Percentiles rank a stretch among this genome's conserved stretches.
These are phyloP conservation scores for Plasmodium yoelii DNA, from an alignment of 169 alveolate species.

Conservation along the genomic window DNA sequence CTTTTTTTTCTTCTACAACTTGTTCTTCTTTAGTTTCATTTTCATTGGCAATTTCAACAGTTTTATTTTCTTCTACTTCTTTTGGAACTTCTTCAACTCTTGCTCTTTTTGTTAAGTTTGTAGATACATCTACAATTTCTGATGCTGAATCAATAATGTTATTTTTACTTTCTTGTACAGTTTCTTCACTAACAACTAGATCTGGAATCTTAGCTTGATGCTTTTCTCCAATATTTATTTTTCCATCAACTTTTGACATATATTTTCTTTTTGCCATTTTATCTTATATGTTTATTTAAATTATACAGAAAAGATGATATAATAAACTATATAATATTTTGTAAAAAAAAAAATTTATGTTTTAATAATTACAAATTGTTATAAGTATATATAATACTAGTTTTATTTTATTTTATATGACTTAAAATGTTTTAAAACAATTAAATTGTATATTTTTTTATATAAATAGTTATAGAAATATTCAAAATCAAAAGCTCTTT, in stretches of 20 bases:
- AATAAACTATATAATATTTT: too few relatives aligned
- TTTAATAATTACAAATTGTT: too few relatives aligned
- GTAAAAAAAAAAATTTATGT: too few relatives aligned
- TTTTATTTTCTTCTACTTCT: not conserved
- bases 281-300: not conserved
- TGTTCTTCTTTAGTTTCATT: not conserved
- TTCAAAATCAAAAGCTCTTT: too few relatives aligned
- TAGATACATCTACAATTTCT: not conserved
- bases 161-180: constrained; percentile 2
- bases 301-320: too few relatives aligned
- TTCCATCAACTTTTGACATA: constrained; percentile 72
- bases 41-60: not conserved
- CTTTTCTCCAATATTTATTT: constrained; percentile 65
- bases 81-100: constrained; percentile 4
- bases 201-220: constrained; percentile 68
- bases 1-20: not conserved
- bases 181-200: constrained; percentile 27
- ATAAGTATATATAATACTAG: too few relatives aligned
- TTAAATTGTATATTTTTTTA: too few relatives aligned
- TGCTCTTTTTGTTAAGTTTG: constrained; percentile 16
- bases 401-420: too few relatives aligned
- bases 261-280: constrained; percentile 70
- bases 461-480: too few relatives aligned
- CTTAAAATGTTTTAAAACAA: too few relatives aligned
- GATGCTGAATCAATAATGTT: not conserved